Conservation (phyloP, 2,329 filamentous ascomycete species). For the Nemania sp. region DNA sequence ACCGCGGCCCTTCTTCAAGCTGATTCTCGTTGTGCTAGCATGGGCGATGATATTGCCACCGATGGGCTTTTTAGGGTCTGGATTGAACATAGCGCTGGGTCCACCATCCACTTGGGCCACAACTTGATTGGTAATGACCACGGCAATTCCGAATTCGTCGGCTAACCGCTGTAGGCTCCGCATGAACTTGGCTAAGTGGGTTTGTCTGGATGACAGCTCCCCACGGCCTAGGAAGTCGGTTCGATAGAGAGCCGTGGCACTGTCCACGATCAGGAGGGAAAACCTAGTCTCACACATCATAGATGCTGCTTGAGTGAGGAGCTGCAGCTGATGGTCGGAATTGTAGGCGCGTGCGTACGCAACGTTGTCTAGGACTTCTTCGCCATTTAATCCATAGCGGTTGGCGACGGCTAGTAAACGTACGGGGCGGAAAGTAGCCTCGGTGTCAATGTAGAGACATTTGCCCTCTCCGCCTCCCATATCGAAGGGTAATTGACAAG, state of each 20-base stretch:
- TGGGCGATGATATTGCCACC: constrained; percentile 99
- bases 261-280: constrained; percentile 93
- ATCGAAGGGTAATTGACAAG: constrained; percentile 95
- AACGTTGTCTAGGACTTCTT: constrained; percentile 97
- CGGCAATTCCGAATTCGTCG: constrained; percentile 90
- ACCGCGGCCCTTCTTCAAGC: constrained; percentile 90
- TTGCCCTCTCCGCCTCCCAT: constrained; percentile 99
- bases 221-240: constrained; percentile 97
- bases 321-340: constrained; percentile 93
- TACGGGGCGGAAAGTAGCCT: constrained; percentile 94
- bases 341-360: constrained; percentile 98
- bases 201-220: constrained; percentile 91
- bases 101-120: constrained; percentile 98
- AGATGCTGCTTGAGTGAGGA: constrained; percentile 89
- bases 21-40: constrained; percentile 91
- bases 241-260: constrained; percentile 90
- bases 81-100: constrained; percentile 97
- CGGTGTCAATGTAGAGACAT: constrained; percentile 97
- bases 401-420: constrained; percentile 90
- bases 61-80: constrained; percentile 98
- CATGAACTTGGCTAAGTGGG: constrained; percentile 87
- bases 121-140: constrained; percentile 98
- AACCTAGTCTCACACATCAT: constrained; percentile 99
- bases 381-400: constrained; percentile 89
- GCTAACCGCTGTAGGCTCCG: constrained; percentile 77